Base-by-base conservation (phyloP, 208 protist species). In the Sergeia podlipaevii region DNA sequence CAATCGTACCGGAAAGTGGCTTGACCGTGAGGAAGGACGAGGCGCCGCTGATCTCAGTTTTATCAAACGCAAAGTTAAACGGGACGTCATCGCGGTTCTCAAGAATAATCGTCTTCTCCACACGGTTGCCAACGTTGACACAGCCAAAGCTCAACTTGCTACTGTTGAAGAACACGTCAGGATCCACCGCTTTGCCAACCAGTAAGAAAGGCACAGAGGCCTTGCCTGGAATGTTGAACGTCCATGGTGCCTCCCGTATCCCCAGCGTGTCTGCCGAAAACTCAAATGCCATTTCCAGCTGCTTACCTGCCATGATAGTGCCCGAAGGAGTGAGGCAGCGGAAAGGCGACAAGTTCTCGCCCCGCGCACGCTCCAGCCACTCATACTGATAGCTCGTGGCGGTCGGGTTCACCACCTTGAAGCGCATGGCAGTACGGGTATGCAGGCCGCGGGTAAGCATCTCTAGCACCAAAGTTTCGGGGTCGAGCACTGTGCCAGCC, bases 351-450 rank as follows among this genome's bases (percentile, higher is more conserved):
- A 87, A 24, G 11, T 51, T 55, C 21, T 45, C 62, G 20, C 34
- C 45, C 20, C 50, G 39, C 0, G 63, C 21, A 44, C 81, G 61
- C 28, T 93, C 83, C 4, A 69, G 60, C 97, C 97, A 99, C 50
- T 94, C 76, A 75, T 88, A 99, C n/a, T 87, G 76, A 77, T 98
- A 98, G 7, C 67, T 49, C 38, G 74, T 64, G 7, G 86, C 70
- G 17, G 89, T 98, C 32, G 97, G 97, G 77, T 99, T 99, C 53
- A 98, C 61, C 11, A 99, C 82, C 53, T 87, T 89, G 77, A 99
- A 98, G 37, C 68, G 60, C 51, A 77, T 63, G 30, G 77, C 89
- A 46, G 88, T 90, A 37, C 87, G 85, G 15, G 91, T 96, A 45
- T 96, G 68, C 26, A 97, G 81, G 27, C 96, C 97, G 18, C 93